phyloP scores from a whole-genome alignment of 768 basidiomycete species.

The Lactarius sp. region DNA sequence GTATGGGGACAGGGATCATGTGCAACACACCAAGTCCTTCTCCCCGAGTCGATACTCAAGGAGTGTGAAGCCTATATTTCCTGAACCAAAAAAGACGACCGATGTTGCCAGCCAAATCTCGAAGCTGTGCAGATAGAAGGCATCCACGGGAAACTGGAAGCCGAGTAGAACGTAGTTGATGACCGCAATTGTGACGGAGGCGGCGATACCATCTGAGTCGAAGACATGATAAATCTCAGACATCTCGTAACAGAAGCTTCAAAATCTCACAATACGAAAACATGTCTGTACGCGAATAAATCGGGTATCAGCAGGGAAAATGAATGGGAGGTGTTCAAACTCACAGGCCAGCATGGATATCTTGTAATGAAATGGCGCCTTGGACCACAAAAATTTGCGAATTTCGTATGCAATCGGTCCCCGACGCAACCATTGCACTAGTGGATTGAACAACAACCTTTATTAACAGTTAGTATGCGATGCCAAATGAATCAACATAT shows the following conservation, averaged over 20 bases:
- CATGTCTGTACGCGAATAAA: slow-evolving; percentile 35
- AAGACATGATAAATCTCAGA: background rate
- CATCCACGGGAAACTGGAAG: slow-evolving; percentile 66
- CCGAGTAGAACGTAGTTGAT: slow-evolving; percentile 75
- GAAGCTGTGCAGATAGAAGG: slow-evolving; percentile 72
- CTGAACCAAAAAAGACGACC: slow-evolving; percentile 72
- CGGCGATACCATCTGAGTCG: slow-evolving; percentile 51
- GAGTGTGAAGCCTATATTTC: slow-evolving; percentile 65
- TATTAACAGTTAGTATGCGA: slow-evolving; percentile 32
- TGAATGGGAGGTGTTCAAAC: slow-evolving; percentile 7
- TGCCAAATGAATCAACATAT: background rate
- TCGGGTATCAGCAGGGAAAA: background rate
- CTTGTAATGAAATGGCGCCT: slow-evolving; percentile 48
- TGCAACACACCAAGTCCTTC: slow-evolving; percentile 28
- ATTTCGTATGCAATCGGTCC: slow-evolving; percentile 83
- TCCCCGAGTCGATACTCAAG: slow-evolving; percentile 67
- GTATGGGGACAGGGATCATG: background rate
- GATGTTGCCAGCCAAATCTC: slow-evolving; percentile 77
- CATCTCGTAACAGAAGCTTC: background rate
- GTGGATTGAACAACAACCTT: slow-evolving; percentile 66
- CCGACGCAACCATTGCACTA: slow-evolving; percentile 69
- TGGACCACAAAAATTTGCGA: slow-evolving; percentile 68
- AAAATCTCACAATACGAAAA: slow-evolving; percentile 47
- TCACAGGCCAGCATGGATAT: slow-evolving; percentile 50
- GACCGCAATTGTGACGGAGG: slow-evolving; percentile 56